These are phyloP conservation scores for Fusarium euwallaceae DNA, from an alignment of 2,329 filamentous ascomycete species.

Conservation along the genomic window DNA sequence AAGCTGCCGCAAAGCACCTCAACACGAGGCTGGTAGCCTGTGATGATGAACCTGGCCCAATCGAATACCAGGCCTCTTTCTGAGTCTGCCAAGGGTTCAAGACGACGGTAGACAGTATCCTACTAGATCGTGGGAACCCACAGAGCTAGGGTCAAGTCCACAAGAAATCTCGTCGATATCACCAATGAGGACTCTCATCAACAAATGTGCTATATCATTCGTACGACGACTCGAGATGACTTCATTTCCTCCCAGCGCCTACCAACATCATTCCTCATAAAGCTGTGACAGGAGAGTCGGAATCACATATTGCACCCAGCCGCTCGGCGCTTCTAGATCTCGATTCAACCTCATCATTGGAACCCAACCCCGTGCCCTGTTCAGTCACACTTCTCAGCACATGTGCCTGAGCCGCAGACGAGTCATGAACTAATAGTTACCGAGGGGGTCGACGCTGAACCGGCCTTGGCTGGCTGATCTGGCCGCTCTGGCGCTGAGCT, in stretches of 20 bases:
- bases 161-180: slow-evolving; percentile 9
- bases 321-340: slow-evolving; percentile 20
- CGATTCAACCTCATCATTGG: slow-evolving; percentile 25
- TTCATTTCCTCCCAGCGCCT: slow-evolving; percentile 2
- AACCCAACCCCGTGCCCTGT: slow-evolving; percentile 29
- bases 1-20: slow-evolving; percentile 11
- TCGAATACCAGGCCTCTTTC: slow-evolving; percentile 7
- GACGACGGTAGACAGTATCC: background rate
- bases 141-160: slow-evolving; percentile 22
- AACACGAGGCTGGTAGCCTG: slow-evolving; percentile 14
- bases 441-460: slow-evolving; percentile 7
- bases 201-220: background rate
- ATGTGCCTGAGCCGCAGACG: slow-evolving; percentile 19
- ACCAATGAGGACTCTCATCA: slow-evolving; percentile 9
- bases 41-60: slow-evolving; percentile 1
- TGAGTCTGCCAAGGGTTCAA: background rate
- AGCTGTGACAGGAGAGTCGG: slow-evolving; percentile 11
- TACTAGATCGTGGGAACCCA: slow-evolving; percentile 17
- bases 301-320: background rate
- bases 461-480: slow-evolving; percentile 6
- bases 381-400: slow-evolving; percentile 24
- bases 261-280: background rate
- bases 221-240: background rate
- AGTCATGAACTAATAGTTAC: background rate
- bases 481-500: slow-evolving; percentile 5